Evolutionary conservation across 495 filamentous ascomycete genomes (phyloP), one percentile per base, ranked within the genome.

Genomic region (Hypoxylon lenormandii): DNA sequence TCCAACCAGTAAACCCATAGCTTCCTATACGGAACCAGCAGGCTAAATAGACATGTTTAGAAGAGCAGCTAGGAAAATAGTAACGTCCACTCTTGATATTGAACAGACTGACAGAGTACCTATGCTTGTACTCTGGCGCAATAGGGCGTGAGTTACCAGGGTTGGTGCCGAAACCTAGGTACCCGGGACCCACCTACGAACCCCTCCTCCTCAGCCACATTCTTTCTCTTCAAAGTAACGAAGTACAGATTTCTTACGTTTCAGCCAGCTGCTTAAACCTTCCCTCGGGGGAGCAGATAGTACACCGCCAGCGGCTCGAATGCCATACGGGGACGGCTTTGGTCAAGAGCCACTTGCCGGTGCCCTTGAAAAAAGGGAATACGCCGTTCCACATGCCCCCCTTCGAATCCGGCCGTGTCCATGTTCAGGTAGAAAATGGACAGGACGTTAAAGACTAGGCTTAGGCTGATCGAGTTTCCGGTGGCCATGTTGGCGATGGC

Each of bases 381-480:
- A 38, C 36, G 37, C 45, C 42, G 30, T 50, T 11, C 76, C 78
- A 78, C 59, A 75, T 60, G 19, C 79, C 78, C 30, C 74, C 79
- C 60, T n/a, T 81, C 78, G 64, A 69, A 79, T 8, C 66, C 69
- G 4, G 36, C 36, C 13, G 60, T 40, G 60, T 79, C 79, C 13
- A 79, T 63, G 46, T 81, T 80, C 22, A 79, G 64, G 16, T 78
- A 66, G 43, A 81, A 77, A 46, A 79, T 73, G n/a, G 77, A 75
- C 45, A 81, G 10, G 4, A 38, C 36, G 11, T 38, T 38, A 12
- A 38, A n/a, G 36, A 38, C 36, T 8, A 38, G 2, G 36, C 36
- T 38, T 8, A 38, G 36, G 36, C 36, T 38, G 36, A 38, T 38
- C 3, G 36, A 38, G 36, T 38, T 38, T 12, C 36, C 11, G 4